Percentiles rank a stretch among this genome's conserved stretches.
phyloP scores from a whole-genome alignment of 1,284 basidiomycete species.

The Malassezia japonica region DNA sequence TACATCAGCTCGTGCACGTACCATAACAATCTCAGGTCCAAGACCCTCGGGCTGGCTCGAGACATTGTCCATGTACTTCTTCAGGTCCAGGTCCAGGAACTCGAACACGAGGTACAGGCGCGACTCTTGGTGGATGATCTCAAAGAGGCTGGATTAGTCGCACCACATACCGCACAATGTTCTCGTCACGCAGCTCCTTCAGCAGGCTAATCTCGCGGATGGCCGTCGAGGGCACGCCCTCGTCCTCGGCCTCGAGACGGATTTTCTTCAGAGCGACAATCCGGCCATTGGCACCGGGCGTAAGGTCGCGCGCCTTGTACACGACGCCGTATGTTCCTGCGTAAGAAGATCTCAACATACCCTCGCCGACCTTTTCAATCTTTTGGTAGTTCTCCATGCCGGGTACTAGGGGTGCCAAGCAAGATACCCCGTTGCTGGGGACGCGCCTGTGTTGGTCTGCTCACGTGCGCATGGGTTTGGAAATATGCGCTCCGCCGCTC shows the following conservation, averaged over 20 bases:
- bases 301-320: constrained; percentile 55
- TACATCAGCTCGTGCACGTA: constrained; percentile 51
- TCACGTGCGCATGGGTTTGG: constrained; percentile 1
- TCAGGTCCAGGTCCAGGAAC: constrained; percentile 85
- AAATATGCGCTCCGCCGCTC: background rate
- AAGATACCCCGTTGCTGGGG: background rate
- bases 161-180: constrained; percentile 82
- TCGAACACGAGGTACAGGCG: constrained; percentile 97
- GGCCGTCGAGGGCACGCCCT: constrained; percentile 92
- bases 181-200: constrained; percentile 90
- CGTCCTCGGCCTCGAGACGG: constrained; percentile 90
- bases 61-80: constrained; percentile 79
- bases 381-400: constrained; percentile 54
- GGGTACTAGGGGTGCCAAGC: background rate
- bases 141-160: too few species aligned
- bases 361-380: constrained; percentile 63
- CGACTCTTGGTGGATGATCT: constrained; percentile 93
- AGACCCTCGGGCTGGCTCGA: constrained; percentile 54
- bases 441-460: constrained; percentile 12
- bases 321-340: constrained; percentile 96
- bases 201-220: constrained; percentile 93
- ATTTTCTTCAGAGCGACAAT: constrained; percentile 70
- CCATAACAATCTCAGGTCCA: constrained; percentile 71
- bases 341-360: constrained; percentile 18
- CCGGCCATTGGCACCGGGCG: constrained; percentile 60